phyloP scores from a whole-genome alignment of 495 filamentous ascomycete genomes.

The Glutinoglossum americanum region DNA sequence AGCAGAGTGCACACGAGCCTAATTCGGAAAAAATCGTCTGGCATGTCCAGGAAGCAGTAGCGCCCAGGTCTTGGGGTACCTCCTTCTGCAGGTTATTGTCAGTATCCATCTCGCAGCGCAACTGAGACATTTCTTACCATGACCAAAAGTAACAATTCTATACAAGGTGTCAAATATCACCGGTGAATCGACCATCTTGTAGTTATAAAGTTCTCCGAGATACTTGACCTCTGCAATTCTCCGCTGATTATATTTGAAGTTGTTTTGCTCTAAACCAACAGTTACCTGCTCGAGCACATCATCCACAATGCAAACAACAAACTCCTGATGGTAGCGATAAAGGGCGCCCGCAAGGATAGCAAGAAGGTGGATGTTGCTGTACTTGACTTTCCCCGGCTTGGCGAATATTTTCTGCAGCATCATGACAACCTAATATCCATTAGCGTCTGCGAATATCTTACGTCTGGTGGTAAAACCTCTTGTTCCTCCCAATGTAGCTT shows the following conservation, averaged over 20 bases:
- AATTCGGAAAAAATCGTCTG: conserved; percentile 90
- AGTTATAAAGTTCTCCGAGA: conserved; percentile 91
- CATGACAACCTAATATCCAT: conserved; percentile 37
- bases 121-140: conserved; percentile 29
- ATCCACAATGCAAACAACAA: conserved; percentile 73
- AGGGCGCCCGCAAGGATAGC: conserved; percentile 77
- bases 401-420: conserved; percentile 82
- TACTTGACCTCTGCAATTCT: conserved; percentile 93
- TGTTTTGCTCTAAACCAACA: conserved; percentile 78
- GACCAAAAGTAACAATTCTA: conserved; percentile 77
- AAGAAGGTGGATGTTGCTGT: conserved; percentile 86
- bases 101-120: background rate
- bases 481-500: conserved; percentile 93
- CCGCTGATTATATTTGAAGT: conserved; percentile 95
- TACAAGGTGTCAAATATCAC: conserved; percentile 93
- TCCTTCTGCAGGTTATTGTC: conserved; percentile 23
- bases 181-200: conserved; percentile 87
- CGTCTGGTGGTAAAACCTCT: conserved; percentile 27
- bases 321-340: conserved; percentile 79
- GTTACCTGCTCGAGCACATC: conserved; percentile 74
- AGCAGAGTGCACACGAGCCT: conserved; percentile 73
- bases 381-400: conserved; percentile 92
- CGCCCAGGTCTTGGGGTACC: conserved; percentile 64
- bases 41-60: conserved; percentile 54
- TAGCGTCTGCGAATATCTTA: conserved; percentile 2